Percentiles rank a stretch among this genome's conserved stretches.
phyloP scores from a whole-genome alignment of 768 basidiomycete genomes.

The Kwoniella dendrophila region DNA sequence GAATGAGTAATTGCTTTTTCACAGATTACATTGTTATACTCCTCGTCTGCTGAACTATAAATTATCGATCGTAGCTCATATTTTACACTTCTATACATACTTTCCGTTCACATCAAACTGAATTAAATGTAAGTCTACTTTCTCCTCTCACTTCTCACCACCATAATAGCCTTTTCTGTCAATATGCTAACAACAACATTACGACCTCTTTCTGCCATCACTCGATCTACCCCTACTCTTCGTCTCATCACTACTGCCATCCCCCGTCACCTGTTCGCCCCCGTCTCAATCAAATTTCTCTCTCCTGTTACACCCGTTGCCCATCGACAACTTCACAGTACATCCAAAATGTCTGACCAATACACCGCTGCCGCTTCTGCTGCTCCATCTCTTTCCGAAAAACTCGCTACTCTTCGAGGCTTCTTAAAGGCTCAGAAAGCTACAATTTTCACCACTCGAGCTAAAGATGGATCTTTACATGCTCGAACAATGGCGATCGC shows the following conservation, averaged over 20 bases:
- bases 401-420: slow-evolving; percentile 64
- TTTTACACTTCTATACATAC: too few species aligned
- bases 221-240: slow-evolving; percentile 2
- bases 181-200: slow-evolving; percentile 4
- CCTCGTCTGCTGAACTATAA: too few species aligned
- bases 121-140: background rate
- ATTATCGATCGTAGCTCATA: too few species aligned
- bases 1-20: too few species aligned
- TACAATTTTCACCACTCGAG: slow-evolving; percentile 78
- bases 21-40: too few species aligned
- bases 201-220: background rate
- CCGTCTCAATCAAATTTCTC: background rate
- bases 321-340: slow-evolving; percentile 24
- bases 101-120: too few species aligned
- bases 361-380: slow-evolving; percentile 65
- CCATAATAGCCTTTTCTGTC: background rate
- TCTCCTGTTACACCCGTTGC: background rate
- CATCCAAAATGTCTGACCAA: slow-evolving; percentile 60
- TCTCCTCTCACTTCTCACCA: background rate
- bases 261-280: background rate
- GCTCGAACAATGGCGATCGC: slow-evolving; percentile 78
- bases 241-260: background rate
- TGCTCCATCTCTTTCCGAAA: slow-evolving; percentile 57
- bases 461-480: slow-evolving; percentile 69
- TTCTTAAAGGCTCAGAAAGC: slow-evolving; percentile 68